Conservation (phyloP, 805 yeast species). For the Millerozyma acaciae region DNA sequence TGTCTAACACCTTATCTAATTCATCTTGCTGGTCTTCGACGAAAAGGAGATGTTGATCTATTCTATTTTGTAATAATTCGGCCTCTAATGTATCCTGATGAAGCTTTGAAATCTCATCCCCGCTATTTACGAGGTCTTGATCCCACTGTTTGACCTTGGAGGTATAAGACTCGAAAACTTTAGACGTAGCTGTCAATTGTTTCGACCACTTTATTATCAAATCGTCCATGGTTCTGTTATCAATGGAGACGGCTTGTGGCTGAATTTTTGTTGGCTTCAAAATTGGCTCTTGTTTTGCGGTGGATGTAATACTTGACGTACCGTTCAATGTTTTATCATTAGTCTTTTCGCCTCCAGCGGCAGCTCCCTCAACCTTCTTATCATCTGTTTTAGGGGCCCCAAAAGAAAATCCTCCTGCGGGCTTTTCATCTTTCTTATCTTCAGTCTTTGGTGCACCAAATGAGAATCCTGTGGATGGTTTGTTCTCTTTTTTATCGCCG, state of each 20-base stretch:
- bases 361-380: conserved; percentile 14
- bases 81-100: conserved; percentile 77
- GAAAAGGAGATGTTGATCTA: conserved; percentile 82
- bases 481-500: conserved; percentile 12
- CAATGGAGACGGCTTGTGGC: conserved; percentile 71
- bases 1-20: conserved; percentile 73
- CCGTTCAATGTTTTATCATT: conserved; percentile 18
- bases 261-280: conserved; percentile 53
- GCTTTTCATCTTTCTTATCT: conserved; percentile 16
- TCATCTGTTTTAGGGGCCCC: conserved; percentile 10
- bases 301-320: conserved; percentile 9
- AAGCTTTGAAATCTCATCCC: conserved; percentile 75
- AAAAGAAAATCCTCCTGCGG: conserved; percentile 12
- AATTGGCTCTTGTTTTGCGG: conserved; percentile 18
- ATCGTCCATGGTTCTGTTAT: conserved; percentile 90
- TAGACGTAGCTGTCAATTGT: conserved; percentile 69
- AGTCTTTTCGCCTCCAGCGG: conserved; percentile 19
- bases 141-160: conserved; percentile 83
- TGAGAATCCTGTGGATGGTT: conserved; percentile 16
- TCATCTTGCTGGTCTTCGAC: conserved; percentile 92
- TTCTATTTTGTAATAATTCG: conserved; percentile 76
- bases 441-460: conserved; percentile 19
- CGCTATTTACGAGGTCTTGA: conserved; percentile 73
- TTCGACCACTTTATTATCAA: conserved; percentile 90
- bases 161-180: conserved; percentile 72